Evolutionary conservation across 2,329 filamentous ascomycete species (phyloP).

Genomic region (Fusarium bactridioides): DNA sequence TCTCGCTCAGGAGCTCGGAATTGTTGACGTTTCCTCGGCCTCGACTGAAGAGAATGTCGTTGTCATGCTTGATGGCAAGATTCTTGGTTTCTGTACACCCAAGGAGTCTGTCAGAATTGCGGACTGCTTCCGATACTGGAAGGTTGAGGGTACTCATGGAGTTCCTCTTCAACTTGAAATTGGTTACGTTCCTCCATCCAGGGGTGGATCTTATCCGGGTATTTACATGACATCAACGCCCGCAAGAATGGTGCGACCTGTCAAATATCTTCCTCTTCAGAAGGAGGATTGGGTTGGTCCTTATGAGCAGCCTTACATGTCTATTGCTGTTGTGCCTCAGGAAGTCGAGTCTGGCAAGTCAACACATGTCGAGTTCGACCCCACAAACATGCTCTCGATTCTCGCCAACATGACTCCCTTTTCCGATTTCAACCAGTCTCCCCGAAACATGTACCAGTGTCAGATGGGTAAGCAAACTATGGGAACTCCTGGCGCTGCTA

Average conservation of each 20-base stretch:
- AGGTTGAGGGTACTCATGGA: slow-evolving; percentile 84
- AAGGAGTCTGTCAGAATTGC: slow-evolving; percentile 82
- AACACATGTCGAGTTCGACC: slow-evolving; percentile 92
- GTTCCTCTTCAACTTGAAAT: slow-evolving; percentile 89
- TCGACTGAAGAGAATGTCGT: slow-evolving; percentile 84
- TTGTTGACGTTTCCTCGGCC: slow-evolving; percentile 77
- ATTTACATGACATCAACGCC: slow-evolving; percentile 91
- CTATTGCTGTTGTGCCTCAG: slow-evolving; percentile 87
- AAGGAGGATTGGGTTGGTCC: slow-evolving; percentile 90
- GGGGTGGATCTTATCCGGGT: slow-evolving; percentile 93
- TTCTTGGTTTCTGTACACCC: slow-evolving; percentile 90
- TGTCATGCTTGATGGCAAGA: slow-evolving; percentile 87
- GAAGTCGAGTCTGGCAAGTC: slow-evolving; percentile 89
- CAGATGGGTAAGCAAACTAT: slow-evolving; percentile 99
- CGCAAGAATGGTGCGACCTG: slow-evolving; percentile 87
- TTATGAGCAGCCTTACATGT: slow-evolving; percentile 98
- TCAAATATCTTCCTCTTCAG: slow-evolving; percentile 88
- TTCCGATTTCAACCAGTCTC: slow-evolving; percentile 98
- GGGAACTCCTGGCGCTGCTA: slow-evolving; percentile 90
- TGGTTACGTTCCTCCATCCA: slow-evolving; percentile 86
- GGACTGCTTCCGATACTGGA: slow-evolving; percentile 92
- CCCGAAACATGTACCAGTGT: slow-evolving; percentile 98
- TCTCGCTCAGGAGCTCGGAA: slow-evolving; percentile 80
- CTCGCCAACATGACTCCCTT: slow-evolving; percentile 99
- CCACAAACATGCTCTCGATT: slow-evolving; percentile 97